Conservation (phyloP, 257 asterid species). For the Penstemon eatonii region DNA sequence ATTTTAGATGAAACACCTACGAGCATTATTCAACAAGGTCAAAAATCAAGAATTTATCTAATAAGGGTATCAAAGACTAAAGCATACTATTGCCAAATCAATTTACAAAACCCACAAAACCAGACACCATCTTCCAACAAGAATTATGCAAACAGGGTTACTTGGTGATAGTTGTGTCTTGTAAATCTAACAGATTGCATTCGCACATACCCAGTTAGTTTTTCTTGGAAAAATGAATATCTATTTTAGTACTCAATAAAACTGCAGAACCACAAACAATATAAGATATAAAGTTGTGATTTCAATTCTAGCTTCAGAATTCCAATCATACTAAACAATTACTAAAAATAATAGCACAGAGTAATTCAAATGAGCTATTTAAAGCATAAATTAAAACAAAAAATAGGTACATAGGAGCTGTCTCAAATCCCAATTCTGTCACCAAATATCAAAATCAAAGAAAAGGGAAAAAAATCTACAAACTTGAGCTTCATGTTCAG, state of each 20-base stretch:
- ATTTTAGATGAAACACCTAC: conserved; percentile 42
- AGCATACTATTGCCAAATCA: background rate
- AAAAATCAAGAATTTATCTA: background rate
- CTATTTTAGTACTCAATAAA: background rate
- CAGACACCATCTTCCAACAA: too few relatives aligned
- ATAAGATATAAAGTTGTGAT: conserved; percentile 5
- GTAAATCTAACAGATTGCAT: too few relatives aligned
- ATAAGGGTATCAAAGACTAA: conserved; percentile 1
- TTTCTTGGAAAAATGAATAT: too few relatives aligned
- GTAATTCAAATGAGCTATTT: conserved; percentile 6
- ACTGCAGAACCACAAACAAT: conserved; percentile 15
- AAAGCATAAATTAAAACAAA: background rate
- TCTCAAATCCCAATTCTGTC: background rate
- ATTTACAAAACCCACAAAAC: background rate
- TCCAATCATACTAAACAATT: conserved; percentile 17
- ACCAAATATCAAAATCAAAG: background rate
- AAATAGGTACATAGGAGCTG: conserved; percentile 10
- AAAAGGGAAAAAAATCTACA: background rate
- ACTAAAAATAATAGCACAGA: background rate
- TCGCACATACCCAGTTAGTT: background rate
- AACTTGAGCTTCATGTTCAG: conserved; percentile 14
- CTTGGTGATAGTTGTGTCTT: too few relatives aligned
- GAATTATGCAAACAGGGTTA: too few relatives aligned
- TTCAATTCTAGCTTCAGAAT: conserved; percentile 22
- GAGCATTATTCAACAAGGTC: conserved; percentile 12